phyloP scores from a whole-genome alignment of 2,329 filamentous ascomycete species.

The Xylaria sp. region DNA sequence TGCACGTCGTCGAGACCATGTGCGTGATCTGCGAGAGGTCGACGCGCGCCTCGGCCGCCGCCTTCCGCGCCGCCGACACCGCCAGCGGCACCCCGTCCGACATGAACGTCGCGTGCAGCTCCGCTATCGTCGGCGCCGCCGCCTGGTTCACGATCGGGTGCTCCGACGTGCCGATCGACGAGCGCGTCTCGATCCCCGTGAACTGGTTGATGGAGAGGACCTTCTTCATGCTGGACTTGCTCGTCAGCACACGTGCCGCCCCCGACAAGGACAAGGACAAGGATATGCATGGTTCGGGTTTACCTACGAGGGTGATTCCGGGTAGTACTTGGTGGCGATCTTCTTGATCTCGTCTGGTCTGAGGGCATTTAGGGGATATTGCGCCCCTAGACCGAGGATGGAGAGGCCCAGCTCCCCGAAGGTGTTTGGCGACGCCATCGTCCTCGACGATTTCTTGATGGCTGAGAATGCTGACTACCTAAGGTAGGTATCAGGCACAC shows the following conservation, averaged over 20 bases:
- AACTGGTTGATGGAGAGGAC: slow-evolving; percentile 65
- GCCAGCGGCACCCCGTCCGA: slow-evolving; percentile 61
- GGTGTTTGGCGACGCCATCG: slow-evolving; percentile 46
- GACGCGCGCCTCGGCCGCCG: slow-evolving; percentile 57
- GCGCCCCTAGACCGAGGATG: slow-evolving; percentile 59
- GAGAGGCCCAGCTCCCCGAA: slow-evolving; percentile 60
- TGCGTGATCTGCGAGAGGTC: slow-evolving; percentile 62
- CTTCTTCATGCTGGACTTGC: slow-evolving; percentile 58
- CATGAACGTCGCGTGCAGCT: slow-evolving; percentile 59
- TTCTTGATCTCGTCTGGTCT: slow-evolving; percentile 53
- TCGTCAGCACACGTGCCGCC: slow-evolving; percentile 3
- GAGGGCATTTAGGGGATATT: slow-evolving; percentile 63
- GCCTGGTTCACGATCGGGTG: slow-evolving; percentile 63
- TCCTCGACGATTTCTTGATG: background rate
- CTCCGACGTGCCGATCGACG: slow-evolving; percentile 62
- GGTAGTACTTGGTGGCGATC: slow-evolving; percentile 60
- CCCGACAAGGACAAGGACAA: background rate
- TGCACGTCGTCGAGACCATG: slow-evolving; percentile 69
- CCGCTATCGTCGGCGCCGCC: slow-evolving; percentile 55
- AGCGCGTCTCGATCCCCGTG: slow-evolving; percentile 66
- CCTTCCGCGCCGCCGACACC: slow-evolving; percentile 56
- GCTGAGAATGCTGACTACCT: background rate
- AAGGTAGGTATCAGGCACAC: background rate
- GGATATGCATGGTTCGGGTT: background rate
- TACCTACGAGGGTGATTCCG: slow-evolving; percentile 60